Conservation (phyloP, 495 filamentous ascomycete species). For the Cercophora samala region DNA sequence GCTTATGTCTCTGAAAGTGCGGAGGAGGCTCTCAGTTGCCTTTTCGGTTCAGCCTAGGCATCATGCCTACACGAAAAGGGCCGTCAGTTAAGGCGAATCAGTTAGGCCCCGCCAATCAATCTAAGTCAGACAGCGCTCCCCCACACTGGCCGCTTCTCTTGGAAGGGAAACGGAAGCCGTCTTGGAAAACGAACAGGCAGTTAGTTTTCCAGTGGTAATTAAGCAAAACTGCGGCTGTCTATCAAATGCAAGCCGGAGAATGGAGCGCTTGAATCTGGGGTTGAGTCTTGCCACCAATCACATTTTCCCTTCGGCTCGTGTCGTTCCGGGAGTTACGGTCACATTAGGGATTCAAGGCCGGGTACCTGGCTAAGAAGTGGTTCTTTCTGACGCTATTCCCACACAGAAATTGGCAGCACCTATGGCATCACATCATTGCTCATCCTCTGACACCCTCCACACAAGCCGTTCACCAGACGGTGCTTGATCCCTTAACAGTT, state of each 20-base stretch:
- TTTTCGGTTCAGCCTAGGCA: neutral
- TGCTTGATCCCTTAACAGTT: constrained; percentile 39
- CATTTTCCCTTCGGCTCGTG: constrained; percentile 8
- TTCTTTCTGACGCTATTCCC: neutral
- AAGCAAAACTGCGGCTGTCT: constrained; percentile 4
- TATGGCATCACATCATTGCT: constrained; percentile 9
- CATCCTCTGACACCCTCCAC: constrained; percentile 40
- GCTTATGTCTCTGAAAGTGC: constrained; percentile 1
- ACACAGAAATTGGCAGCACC: neutral
- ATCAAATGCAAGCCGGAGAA: constrained; percentile 2
- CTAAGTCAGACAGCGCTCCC: constrained; percentile 15
- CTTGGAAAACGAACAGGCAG: neutral
- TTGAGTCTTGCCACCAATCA: constrained; percentile 20
- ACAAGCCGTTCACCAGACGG: constrained; percentile 50
- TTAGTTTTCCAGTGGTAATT: neutral
- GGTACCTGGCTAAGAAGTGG: neutral
- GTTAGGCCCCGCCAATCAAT: constrained; percentile 21
- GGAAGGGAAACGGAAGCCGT: neutral
- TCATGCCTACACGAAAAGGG: constrained; percentile 3
- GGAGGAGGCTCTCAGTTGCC: constrained; percentile 9
- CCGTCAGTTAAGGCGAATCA: neutral
- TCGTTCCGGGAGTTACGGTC: constrained; percentile 7
- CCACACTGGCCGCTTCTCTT: constrained; percentile 14
- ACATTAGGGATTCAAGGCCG: neutral
- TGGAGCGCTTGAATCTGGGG: constrained; percentile 10